A percentile compares a stretch with the other conserved stretches of the same genome.
phyloP scores from a whole-genome alignment of 805 yeast genomes.

The Barnettozyma sp. region DNA sequence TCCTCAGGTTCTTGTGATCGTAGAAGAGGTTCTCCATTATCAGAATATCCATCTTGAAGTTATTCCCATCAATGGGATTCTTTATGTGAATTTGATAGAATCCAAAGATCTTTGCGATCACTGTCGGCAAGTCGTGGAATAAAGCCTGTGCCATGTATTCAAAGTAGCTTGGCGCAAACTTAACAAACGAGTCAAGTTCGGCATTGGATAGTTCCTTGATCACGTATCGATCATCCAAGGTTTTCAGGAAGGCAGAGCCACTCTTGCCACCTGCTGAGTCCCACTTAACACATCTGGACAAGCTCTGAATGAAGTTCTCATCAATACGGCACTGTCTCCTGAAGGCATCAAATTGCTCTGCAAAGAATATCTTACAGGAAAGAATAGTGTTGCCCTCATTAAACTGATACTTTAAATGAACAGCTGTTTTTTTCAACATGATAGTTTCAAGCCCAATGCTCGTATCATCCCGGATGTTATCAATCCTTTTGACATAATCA shows the following conservation, averaged over 20 bases:
- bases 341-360: slow-evolving; percentile 95
- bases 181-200: slow-evolving; percentile 89
- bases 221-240: slow-evolving; percentile 83
- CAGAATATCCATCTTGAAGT: slow-evolving; percentile 79
- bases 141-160: slow-evolving; percentile 93
- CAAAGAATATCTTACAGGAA: slow-evolving; percentile 90
- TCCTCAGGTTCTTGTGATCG: slow-evolving; percentile 70
- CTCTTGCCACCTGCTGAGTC: slow-evolving; percentile 95
- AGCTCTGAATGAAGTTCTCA: slow-evolving; percentile 74
- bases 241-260: slow-evolving; percentile 89
- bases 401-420: slow-evolving; percentile 88
- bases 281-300: slow-evolving; percentile 93
- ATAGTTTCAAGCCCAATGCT: slow-evolving; percentile 44
- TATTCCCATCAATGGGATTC: slow-evolving; percentile 67
- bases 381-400: slow-evolving; percentile 76
- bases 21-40: slow-evolving; percentile 95
- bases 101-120: slow-evolving; percentile 90
- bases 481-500: slow-evolving; percentile 68
- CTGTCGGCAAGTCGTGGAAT: slow-evolving; percentile 92
- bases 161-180: slow-evolving; percentile 94
- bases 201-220: slow-evolving; percentile 82
- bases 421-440: slow-evolving; percentile 77
- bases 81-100: slow-evolving; percentile 89
- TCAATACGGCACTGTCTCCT: slow-evolving; percentile 75
- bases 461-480: slow-evolving; percentile 17